Conservation (phyloP, 345 rosid species). For the Brassica incana region DNA sequence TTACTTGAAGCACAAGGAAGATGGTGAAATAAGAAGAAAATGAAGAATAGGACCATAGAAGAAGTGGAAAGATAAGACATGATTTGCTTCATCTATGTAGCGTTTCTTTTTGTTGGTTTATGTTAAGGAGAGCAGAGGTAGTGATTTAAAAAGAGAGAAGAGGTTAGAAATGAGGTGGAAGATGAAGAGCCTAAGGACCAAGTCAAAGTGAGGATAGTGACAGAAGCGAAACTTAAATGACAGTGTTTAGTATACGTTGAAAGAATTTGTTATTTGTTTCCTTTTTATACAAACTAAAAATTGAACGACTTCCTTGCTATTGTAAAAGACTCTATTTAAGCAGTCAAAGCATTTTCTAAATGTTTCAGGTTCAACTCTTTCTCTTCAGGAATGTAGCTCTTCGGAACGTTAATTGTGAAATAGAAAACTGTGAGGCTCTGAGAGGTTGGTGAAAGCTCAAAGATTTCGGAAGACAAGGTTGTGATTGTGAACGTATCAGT, state of each 20-base stretch:
- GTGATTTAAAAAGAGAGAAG: not conserved
- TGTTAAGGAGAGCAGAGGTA: not conserved
- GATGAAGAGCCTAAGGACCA: not conserved
- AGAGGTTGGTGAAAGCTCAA: not conserved
- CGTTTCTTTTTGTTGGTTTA: not conserved
- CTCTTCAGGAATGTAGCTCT: no score
- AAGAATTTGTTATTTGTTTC: not conserved
- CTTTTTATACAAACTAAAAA: no score
- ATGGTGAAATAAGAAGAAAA: not conserved
- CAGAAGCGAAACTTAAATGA: not conserved
- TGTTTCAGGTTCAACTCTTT: not conserved
- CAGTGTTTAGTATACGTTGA: constrained; percentile 19
- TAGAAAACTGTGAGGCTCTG: constrained; percentile 13
- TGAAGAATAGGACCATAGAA: constrained; percentile 1
- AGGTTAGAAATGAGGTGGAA: constrained; percentile 7
- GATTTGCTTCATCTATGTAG: not conserved
- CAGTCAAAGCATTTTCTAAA: not conserved
- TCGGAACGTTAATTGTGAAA: not conserved
- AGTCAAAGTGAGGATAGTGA: not conserved
- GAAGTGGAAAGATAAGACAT: not conserved
- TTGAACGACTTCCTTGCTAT: no score
- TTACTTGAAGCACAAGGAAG: constrained; percentile 8
- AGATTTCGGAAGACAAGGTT: not conserved
- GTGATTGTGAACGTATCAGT: not conserved
- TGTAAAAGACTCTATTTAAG: no score